Evolutionary conservation across 768 basidiomycete genomes (phyloP).

Genomic region (Lactarius tabidus): DNA sequence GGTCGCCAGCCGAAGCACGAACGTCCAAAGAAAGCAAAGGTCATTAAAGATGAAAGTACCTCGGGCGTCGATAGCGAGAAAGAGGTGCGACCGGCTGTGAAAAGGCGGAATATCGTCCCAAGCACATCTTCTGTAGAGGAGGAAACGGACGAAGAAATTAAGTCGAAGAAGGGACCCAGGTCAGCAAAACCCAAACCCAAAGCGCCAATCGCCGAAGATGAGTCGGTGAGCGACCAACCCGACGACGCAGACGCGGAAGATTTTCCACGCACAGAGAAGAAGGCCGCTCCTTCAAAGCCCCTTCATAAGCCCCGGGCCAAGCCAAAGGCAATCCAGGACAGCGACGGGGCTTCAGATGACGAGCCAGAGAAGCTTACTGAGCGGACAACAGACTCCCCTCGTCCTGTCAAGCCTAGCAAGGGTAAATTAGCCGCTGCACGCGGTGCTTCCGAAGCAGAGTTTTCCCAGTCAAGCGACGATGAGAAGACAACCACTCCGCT

Average conservation of each 20-base stretch:
- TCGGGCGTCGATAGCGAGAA: slow-evolving; percentile 10
- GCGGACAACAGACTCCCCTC: slow-evolving; percentile 24
- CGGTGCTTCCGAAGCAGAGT: background rate
- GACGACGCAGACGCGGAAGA: slow-evolving; percentile 6
- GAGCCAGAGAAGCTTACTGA: slow-evolving; percentile 1
- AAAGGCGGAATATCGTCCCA: slow-evolving; percentile 7
- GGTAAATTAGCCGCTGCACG: background rate
- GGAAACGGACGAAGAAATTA: slow-evolving; percentile 3
- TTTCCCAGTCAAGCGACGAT: slow-evolving; percentile 9
- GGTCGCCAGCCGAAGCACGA: slow-evolving; percentile 15
- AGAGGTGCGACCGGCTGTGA: slow-evolving; percentile 4
- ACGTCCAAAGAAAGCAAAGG: slow-evolving; percentile 13
- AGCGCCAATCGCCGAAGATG: background rate
- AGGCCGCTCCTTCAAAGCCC: background rate
- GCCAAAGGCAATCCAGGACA: slow-evolving; percentile 8
- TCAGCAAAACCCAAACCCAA: slow-evolving; percentile 5
- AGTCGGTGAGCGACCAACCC: slow-evolving; percentile 19
- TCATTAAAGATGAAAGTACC: slow-evolving; percentile 10
- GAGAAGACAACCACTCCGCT: background rate
- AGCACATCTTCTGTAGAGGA: slow-evolving; percentile 10
- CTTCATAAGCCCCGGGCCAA: background rate
- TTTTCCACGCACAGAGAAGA: background rate
- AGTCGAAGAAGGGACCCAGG: background rate
- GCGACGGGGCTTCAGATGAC: background rate
- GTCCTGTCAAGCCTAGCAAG: slow-evolving; percentile 17